Evolutionary conservation across 1,284 basidiomycete species (phyloP), one percentile per base, ranked within the genome.

Genomic region (Mycena citricolor): DNA sequence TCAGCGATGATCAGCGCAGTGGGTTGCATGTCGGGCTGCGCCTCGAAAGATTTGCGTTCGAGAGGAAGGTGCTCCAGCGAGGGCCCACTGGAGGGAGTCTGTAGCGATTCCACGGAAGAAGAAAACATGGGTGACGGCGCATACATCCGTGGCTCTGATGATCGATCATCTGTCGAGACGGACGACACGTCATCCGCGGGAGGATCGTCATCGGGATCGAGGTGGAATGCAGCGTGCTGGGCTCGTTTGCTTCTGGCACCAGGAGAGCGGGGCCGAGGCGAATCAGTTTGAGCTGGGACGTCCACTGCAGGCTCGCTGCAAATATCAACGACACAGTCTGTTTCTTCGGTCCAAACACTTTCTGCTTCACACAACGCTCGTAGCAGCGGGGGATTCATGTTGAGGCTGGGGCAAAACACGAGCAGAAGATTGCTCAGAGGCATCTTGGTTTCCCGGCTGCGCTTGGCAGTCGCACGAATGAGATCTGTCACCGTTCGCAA

Each of bases 371-470:
- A 87, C 10, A 92, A 65, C 16, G 82, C 76, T 43, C 81, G 76
- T 52, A 92, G 64, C 31, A 92, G 63, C 1, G 81, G 71, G n/a
- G 88, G 86, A 43, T 74, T 86, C 77, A 92, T 84, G 57, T 77
- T 81, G 57, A 91, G 65, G 57, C 83, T 90, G 21, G 89, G 89
- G 54, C 83, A 89, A 60, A 92, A 83, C 40, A 91, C 80, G 33
- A 90, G 67, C 20, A 91, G 65, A 52, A 92, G 62, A 58, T 92
- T 92, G 59, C 82, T 84, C 54, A 92, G 60, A 1, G 87, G 86
- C 89, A 92, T 92, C 69, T 87, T 89, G 25, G 87, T 92, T 58
- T 79, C 77, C 52, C 73, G 75, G 53, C 71, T 73, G 44, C 74
- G 72, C 42, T 68, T 69, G 0, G 83, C 79, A 2, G 86, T 89